Evolutionary conservation across 768 basidiomycete genomes (phyloP).

Genomic region (Imleria badia): DNA sequence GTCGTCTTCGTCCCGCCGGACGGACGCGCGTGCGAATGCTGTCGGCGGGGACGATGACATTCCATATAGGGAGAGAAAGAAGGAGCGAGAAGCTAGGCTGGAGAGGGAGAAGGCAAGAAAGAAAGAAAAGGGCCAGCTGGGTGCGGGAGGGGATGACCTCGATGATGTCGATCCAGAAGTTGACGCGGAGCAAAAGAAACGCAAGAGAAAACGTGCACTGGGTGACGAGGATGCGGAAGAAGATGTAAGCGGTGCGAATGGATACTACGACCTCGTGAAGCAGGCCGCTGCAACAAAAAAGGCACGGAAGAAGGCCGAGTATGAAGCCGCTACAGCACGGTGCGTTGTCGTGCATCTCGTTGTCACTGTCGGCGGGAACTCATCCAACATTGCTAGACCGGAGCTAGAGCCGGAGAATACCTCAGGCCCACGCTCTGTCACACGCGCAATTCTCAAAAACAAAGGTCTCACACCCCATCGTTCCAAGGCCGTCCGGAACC

Average conservation of each 20-base stretch:
- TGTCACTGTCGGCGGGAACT: slow-evolving; percentile 5
- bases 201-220: slow-evolving; percentile 38
- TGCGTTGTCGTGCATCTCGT: slow-evolving; percentile 34
- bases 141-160: slow-evolving; percentile 65
- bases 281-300: slow-evolving; percentile 68
- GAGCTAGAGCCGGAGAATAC: slow-evolving; percentile 38
- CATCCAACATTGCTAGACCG: slow-evolving; percentile 23
- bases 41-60: slow-evolving; percentile 93
- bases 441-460: slow-evolving; percentile 90
- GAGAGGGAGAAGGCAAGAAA: slow-evolving; percentile 44
- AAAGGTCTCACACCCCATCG: slow-evolving; percentile 90
- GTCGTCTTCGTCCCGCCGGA: slow-evolving; percentile 70
- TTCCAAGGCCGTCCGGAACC: slow-evolving; percentile 89
- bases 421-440: slow-evolving; percentile 84
- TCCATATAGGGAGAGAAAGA: slow-evolving; percentile 78
- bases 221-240: slow-evolving; percentile 42
- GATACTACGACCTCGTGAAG: slow-evolving; percentile 92
- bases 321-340: slow-evolving; percentile 67
- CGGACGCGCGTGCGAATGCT: slow-evolving; percentile 66
- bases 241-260: slow-evolving; percentile 54
- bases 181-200: slow-evolving; percentile 33
- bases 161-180: slow-evolving; percentile 54
- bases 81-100: slow-evolving; percentile 55
- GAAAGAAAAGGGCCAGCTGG: slow-evolving; percentile 34
- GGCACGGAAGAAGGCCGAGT: slow-evolving; percentile 75